Evolutionary conservation across 495 filamentous ascomycete genomes (phyloP).

Genomic region (Hyphodiscus hymeniophilus): DNA sequence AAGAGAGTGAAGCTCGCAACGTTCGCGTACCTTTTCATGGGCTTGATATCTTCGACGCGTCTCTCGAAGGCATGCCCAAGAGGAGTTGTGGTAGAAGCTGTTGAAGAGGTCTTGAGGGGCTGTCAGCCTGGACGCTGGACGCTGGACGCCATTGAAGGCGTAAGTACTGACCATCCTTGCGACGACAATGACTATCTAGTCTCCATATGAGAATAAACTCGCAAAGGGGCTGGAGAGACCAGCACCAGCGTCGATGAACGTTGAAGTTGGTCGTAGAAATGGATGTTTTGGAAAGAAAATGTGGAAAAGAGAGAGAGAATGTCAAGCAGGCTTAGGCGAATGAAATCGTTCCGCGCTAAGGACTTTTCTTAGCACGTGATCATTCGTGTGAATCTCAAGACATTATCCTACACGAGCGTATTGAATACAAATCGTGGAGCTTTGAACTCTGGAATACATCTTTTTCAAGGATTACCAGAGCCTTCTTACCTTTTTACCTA

Average conservation of each 20-base stretch:
- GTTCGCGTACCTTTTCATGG: constrained; percentile 70
- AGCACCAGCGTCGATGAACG: constrained; percentile 14
- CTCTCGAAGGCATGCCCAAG: constrained; percentile 51
- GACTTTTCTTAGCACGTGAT: too few relatives aligned
- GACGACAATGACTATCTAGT: constrained; percentile 11
- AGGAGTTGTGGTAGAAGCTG: constrained; percentile 23
- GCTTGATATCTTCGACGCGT: constrained; percentile 76
- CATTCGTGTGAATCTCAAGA: too few relatives aligned
- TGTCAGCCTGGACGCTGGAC: not conserved
- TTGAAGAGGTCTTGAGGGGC: constrained; percentile 20
- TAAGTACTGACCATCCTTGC: constrained; percentile 20
- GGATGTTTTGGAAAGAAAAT: too few relatives aligned
- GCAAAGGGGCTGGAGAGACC: constrained; percentile 18
- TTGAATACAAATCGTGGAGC: too few relatives aligned
- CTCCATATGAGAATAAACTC: constrained; percentile 11
- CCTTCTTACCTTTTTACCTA: too few relatives aligned
- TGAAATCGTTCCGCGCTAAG: too few relatives aligned
- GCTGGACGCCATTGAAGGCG: not conserved
- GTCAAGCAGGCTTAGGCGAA: too few relatives aligned
- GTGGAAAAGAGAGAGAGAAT: too few relatives aligned
- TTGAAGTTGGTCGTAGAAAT: too few relatives aligned
- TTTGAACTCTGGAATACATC: too few relatives aligned
- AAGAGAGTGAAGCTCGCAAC: not conserved
- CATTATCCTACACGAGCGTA: too few relatives aligned
- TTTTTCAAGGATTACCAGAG: too few relatives aligned